Conservation (phyloP, 2,329 filamentous ascomycete genomes). For the Aspergillus uvarum region DNA sequence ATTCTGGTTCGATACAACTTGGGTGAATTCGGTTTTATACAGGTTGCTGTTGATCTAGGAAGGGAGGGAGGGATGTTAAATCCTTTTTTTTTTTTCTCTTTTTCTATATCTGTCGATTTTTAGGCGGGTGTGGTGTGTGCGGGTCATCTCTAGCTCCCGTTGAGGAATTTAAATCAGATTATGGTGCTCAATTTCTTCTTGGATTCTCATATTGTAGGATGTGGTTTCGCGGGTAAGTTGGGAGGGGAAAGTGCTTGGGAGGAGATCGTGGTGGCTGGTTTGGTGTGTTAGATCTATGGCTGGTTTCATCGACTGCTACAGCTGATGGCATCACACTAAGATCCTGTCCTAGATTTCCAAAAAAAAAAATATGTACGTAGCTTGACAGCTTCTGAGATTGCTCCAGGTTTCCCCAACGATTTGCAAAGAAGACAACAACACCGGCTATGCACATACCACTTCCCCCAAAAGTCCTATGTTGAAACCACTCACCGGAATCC, state of each 20-base stretch:
- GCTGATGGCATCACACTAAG: neutral
- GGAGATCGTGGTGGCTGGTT: neutral
- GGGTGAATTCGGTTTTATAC: neutral
- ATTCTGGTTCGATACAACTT: neutral
- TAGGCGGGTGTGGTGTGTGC: neutral
- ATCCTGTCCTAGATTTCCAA: neutral
- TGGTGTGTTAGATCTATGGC: neutral
- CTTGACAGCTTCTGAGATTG: neutral
- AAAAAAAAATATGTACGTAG: neutral
- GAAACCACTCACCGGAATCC: constrained; percentile 36
- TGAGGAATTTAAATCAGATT: neutral
- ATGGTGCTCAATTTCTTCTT: neutral
- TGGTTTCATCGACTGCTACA: neutral
- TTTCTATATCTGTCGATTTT: neutral
- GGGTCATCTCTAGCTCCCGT: too few species aligned
- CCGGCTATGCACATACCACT: constrained; percentile 19
- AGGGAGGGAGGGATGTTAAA: too few species aligned
- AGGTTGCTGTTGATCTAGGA: neutral
- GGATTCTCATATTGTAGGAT: too few species aligned
- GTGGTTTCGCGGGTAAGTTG: too few species aligned
- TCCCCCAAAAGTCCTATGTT: neutral
- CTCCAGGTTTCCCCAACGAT: neutral
- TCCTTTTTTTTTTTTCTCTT: neutral
- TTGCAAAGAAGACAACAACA: constrained; percentile 2
- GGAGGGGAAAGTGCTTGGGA: neutral